Conservation (phyloP, 75 land plant genomes). For the Pinus tabuliformis region DNA sequence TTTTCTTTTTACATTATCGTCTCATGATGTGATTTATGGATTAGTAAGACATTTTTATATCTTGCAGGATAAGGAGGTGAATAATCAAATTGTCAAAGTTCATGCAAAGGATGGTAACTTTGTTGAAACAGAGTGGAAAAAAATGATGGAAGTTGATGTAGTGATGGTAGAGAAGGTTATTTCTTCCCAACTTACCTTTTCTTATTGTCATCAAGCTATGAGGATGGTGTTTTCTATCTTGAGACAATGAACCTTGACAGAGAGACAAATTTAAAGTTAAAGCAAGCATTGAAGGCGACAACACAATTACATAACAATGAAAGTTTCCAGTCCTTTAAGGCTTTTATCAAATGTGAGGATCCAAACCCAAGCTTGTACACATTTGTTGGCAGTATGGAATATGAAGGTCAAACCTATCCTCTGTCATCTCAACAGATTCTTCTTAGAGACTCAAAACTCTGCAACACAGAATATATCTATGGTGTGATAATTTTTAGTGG, state of each 20-base stretch:
- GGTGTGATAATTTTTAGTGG: slow-evolving; percentile 53
- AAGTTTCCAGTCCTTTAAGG: slow-evolving; percentile 20
- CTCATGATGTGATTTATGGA: too few species aligned
- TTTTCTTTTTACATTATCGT: too few species aligned
- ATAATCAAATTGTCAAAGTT: slow-evolving; percentile 35
- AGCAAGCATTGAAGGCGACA: slow-evolving; percentile 33
- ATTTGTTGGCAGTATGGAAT: slow-evolving; percentile 41
- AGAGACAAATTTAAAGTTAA: slow-evolving; percentile 52
- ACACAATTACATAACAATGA: slow-evolving; percentile 14
- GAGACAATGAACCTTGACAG: slow-evolving; percentile 60
- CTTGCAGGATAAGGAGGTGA: slow-evolving; percentile 41
- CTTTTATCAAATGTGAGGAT: slow-evolving; percentile 42
- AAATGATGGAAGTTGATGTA: slow-evolving; percentile 39
- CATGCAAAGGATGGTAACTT: slow-evolving; percentile 30
- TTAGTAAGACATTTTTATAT: background rate
- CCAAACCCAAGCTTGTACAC: slow-evolving; percentile 50
- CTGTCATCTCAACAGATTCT: slow-evolving; percentile 48
- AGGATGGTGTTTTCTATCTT: slow-evolving; percentile 47
- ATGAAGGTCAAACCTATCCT: slow-evolving; percentile 21
- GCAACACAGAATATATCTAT: slow-evolving; percentile 44
- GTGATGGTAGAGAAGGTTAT: slow-evolving; percentile 41
- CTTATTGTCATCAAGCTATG: slow-evolving; percentile 40
- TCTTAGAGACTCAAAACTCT: slow-evolving; percentile 46
- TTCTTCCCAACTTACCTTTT: slow-evolving; percentile 56
- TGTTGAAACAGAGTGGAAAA: slow-evolving; percentile 32